Percentiles rank a stretch among this genome's conserved stretches.
Evolutionary conservation across 1,284 basidiomycete species (phyloP).

Genomic region (Irpex sp.): DNA sequence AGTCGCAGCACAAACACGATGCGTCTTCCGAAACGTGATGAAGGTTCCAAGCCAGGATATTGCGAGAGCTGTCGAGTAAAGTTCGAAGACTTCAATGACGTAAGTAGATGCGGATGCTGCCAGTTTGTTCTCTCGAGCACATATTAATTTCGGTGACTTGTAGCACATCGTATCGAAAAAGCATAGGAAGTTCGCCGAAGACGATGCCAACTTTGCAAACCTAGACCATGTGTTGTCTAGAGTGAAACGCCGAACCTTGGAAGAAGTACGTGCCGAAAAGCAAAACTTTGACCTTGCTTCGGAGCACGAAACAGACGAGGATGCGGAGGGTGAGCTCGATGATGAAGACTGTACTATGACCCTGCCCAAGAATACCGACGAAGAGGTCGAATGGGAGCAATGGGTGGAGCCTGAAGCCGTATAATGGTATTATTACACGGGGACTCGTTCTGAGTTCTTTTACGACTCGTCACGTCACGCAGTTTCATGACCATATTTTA

Average conservation of each 20-base stretch:
- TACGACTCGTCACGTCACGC: neutral
- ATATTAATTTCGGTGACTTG: conserved; percentile 2
- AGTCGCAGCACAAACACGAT: conserved; percentile 78
- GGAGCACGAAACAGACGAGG: conserved; percentile 7
- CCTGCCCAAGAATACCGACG: neutral
- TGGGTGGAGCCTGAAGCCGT: conserved; percentile 19
- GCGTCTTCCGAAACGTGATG: conserved; percentile 71
- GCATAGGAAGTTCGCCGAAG: conserved; percentile 85
- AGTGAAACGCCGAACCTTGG: conserved; percentile 62
- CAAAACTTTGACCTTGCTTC: conserved; percentile 6
- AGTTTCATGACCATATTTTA: neutral
- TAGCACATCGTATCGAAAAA: conserved; percentile 79
- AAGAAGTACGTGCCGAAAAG: conserved; percentile 35
- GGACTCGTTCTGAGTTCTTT: neutral
- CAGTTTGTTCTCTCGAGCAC: neutral
- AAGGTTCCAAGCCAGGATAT: conserved; percentile 91
- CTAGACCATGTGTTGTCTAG: conserved; percentile 80
- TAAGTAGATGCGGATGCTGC: conserved; percentile 35
- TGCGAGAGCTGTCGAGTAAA: conserved; percentile 95
- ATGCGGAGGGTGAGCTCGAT: conserved; percentile 9
- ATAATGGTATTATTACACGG: neutral
- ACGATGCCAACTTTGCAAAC: conserved; percentile 78
- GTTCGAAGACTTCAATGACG: conserved; percentile 86
- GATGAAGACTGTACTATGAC: conserved; percentile 13
- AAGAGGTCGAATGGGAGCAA: conserved; percentile 26